A percentile compares a stretch with the other conserved stretches of the same genome.
Evolutionary conservation across 2,329 filamentous ascomycete genomes (phyloP).

Genomic region (Ophiostoma tasmaniense): DNA sequence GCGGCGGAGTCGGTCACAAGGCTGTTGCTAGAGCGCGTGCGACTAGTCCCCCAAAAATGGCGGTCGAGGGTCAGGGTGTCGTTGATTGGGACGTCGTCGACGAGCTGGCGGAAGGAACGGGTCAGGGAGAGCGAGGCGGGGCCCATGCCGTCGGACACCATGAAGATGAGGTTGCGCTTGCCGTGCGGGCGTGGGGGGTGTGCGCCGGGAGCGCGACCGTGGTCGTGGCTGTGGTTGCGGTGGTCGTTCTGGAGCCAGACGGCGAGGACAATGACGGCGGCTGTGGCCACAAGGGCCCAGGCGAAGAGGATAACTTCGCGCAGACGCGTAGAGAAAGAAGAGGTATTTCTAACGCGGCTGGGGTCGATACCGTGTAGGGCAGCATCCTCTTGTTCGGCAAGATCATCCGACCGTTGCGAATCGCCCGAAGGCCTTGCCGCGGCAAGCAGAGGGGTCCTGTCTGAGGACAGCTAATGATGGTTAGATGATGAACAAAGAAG

Average conservation of each 20-base stretch:
- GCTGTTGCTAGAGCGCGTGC: slow-evolving; percentile 75
- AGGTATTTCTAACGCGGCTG: neutral
- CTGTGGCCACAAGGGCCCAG: slow-evolving; percentile 77
- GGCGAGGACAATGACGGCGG: slow-evolving; percentile 67
- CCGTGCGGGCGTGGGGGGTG: slow-evolving; percentile 33
- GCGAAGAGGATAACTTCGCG: slow-evolving; percentile 68
- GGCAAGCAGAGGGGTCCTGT: slow-evolving; percentile 37
- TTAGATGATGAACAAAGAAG: neutral
- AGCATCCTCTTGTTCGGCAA: slow-evolving; percentile 27
- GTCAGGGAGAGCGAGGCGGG: slow-evolving; percentile 84
- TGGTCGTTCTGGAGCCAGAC: slow-evolving; percentile 68
- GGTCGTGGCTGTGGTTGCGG: slow-evolving; percentile 33
- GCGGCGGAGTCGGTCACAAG: slow-evolving; percentile 92
- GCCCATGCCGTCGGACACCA: slow-evolving; percentile 99
- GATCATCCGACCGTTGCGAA: slow-evolving; percentile 26
- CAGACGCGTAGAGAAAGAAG: slow-evolving; percentile 33
- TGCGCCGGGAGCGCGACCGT: slow-evolving; percentile 20
- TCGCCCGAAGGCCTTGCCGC: slow-evolving; percentile 25
- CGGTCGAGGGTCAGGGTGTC: slow-evolving; percentile 74
- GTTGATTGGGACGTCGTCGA: slow-evolving; percentile 61
- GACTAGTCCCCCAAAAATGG: slow-evolving; percentile 82
- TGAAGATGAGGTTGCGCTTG: slow-evolving; percentile 94
- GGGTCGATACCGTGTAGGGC: slow-evolving; percentile 24
- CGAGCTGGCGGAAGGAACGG: slow-evolving; percentile 73
- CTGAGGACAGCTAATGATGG: slow-evolving; percentile 29